These are phyloP conservation scores for Solioccasus polychromus DNA, from an alignment of 768 basidiomycete genomes.

Conservation along the genomic window DNA sequence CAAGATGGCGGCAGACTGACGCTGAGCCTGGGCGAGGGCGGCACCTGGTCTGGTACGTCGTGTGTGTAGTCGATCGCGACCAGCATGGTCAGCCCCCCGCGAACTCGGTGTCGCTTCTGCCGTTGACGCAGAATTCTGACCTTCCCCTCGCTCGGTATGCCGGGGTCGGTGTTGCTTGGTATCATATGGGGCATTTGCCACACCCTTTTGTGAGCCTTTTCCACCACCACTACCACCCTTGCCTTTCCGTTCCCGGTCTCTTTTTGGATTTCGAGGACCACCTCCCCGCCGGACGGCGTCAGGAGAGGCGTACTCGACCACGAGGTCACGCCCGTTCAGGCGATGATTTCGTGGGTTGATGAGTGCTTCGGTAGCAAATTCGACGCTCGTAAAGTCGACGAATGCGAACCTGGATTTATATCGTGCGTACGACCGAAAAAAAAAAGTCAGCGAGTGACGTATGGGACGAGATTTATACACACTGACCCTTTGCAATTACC, in stretches of 20 bases:
- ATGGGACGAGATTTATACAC: conserved; percentile 19
- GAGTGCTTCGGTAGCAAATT: conserved; percentile 79
- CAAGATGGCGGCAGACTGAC: conserved; percentile 70
- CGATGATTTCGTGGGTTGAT: conserved; percentile 82
- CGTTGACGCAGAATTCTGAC: neutral
- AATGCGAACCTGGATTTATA: conserved; percentile 74
- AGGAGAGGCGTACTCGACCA: conserved; percentile 85
- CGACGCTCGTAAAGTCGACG: conserved; percentile 79
- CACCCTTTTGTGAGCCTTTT: conserved; percentile 5
- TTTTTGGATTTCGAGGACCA: conserved; percentile 18
- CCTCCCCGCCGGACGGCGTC: conserved; percentile 88
- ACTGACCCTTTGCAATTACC: conserved; percentile 91
- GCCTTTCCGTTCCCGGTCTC: conserved; percentile 22
- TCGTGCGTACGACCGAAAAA: neutral
- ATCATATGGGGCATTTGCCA: neutral
- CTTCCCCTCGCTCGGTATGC: conserved; percentile 5
- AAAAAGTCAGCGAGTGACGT: neutral
- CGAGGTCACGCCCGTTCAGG: conserved; percentile 79
- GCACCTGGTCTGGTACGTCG: conserved; percentile 73
- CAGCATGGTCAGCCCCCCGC: conserved; percentile 8
- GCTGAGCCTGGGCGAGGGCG: conserved; percentile 70
- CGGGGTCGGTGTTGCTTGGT: conserved; percentile 5
- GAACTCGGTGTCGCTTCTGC: conserved; percentile 2
- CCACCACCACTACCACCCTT: conserved; percentile 6
- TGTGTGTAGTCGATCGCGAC: conserved; percentile 13